A percentile compares a stretch with the other conserved stretches of the same genome.
Conservation (phyloP, 345 rosid genomes). For the Ceriops decandra region DNA sequence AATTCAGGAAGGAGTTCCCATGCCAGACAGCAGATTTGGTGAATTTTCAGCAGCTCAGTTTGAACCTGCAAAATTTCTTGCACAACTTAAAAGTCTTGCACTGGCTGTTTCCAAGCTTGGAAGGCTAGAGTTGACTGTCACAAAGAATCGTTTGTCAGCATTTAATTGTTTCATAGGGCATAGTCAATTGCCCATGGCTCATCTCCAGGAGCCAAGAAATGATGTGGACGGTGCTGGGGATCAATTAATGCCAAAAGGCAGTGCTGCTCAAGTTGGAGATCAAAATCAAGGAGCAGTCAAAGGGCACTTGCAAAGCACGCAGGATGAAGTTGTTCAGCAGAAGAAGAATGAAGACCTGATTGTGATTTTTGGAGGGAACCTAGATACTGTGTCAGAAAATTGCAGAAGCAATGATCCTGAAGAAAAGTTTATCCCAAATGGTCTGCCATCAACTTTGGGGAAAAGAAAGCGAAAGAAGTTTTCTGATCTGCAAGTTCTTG, state of each 20-base stretch:
- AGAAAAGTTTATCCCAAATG: conserved; percentile 20
- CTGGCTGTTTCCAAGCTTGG: conserved; percentile 31
- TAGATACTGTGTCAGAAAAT: conserved; percentile 9
- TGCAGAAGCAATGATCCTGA: conserved; percentile 11
- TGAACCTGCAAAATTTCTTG: conserved; percentile 52
- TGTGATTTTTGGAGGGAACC: conserved; percentile 10
- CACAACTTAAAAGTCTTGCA: conserved; percentile 52
- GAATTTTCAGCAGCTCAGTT: conserved; percentile 38
- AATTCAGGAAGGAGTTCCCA: conserved; percentile 12
- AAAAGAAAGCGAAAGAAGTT: conserved; percentile 34
- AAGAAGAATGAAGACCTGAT: conserved; percentile 22
- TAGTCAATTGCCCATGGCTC: conserved; percentile 43
- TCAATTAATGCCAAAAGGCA: conserved; percentile 8
- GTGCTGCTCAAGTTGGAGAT: conserved; percentile 9
- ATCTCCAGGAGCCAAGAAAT: conserved; percentile 31
- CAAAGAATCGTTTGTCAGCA: conserved; percentile 45
- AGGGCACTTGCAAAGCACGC: conserved; percentile 9
- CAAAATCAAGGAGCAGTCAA: conserved; percentile 3
- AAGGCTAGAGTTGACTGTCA: conserved; percentile 47
- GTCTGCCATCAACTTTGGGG: conserved; percentile 21
- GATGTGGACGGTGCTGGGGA: conserved; percentile 22
- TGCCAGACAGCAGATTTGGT: conserved; percentile 14
- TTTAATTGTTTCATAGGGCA: conserved; percentile 57
- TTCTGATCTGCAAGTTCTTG: conserved; percentile 23
- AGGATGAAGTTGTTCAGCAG: conserved; percentile 7